These are phyloP conservation scores for Dendrocalamus latiflorus DNA, from an alignment of 202 grass and related monocot genomes.

Conservation along the genomic window DNA sequence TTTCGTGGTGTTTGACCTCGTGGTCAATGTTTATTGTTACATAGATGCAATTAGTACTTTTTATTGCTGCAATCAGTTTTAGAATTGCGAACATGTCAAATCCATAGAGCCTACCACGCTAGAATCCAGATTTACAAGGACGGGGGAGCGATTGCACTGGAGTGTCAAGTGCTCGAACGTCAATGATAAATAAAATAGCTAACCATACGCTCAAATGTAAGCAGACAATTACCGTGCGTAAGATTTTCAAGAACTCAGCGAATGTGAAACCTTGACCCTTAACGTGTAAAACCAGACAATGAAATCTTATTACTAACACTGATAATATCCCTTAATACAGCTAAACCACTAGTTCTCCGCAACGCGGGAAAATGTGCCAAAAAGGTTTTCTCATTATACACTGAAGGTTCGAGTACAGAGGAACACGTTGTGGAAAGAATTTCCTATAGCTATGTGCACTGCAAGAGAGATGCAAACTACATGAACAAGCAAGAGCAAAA, in stretches of 20 bases:
- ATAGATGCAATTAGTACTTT: neutral
- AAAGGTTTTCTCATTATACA: conserved; percentile 35
- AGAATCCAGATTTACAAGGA: neutral
- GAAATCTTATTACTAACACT: neutral
- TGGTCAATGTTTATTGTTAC: neutral
- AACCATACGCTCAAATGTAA: neutral
- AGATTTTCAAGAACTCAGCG: neutral
- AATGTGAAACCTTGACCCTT: neutral
- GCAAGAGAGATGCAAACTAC: conserved; percentile 30
- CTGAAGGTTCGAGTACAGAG: conserved; percentile 5
- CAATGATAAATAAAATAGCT: neutral
- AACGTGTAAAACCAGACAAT: neutral
- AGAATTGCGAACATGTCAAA: neutral
- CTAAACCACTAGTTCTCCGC: neutral
- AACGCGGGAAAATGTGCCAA: neutral
- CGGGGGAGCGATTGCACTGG: neutral
- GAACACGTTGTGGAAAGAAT: conserved; percentile 31
- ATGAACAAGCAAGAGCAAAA: conserved; percentile 34
- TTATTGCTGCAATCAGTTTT: neutral
- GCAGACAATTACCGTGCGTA: neutral
- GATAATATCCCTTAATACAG: conserved; percentile 9
- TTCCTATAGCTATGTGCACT: conserved; percentile 53
- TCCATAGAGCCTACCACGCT: neutral
- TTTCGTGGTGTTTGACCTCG: neutral
- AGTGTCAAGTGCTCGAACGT: too few relatives aligned